phyloP scores from a whole-genome alignment of 371 early-diverging fungal genomes.

The Mucor saturninus region DNA sequence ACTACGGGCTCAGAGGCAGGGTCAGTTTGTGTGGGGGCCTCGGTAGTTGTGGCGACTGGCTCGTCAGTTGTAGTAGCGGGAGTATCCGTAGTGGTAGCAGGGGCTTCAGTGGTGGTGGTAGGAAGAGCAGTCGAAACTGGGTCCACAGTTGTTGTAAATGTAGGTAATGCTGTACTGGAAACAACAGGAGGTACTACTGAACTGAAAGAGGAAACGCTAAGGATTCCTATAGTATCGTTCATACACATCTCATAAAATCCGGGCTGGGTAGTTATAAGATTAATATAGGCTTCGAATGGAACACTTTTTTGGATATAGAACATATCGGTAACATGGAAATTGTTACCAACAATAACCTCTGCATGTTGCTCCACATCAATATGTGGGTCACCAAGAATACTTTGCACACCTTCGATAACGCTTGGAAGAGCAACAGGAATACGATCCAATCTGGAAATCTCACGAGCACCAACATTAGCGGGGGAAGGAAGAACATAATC shows the following conservation, averaged over 20 bases:
- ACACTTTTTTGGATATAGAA: no score
- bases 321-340: no score
- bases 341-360: no score
- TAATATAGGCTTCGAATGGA: slow-evolving; percentile 18
- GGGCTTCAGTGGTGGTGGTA: slow-evolving; percentile 6
- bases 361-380: no score
- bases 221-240: background rate
- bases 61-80: background rate
- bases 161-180: background rate
- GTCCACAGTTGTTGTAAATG: background rate
- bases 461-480: no score
- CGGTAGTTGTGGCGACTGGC: background rate
- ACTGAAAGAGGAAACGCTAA: background rate
- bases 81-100: slow-evolving; percentile 6
- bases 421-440: no score
- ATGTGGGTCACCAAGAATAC: no score
- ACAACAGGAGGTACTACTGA: background rate
- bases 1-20: background rate
- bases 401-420: no score
- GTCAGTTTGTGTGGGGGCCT: slow-evolving; percentile 6
- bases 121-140: slow-evolving; percentile 8
- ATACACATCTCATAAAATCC: background rate
- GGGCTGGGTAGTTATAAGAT: no score
- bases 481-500: slow-evolving; percentile 18
- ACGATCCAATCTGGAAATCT: no score